Percentiles rank a stretch among this genome's conserved stretches.
Evolutionary conservation across 352 stramenopile genomes (phyloP).

Genomic region (Thraustochytrium striatum): DNA sequence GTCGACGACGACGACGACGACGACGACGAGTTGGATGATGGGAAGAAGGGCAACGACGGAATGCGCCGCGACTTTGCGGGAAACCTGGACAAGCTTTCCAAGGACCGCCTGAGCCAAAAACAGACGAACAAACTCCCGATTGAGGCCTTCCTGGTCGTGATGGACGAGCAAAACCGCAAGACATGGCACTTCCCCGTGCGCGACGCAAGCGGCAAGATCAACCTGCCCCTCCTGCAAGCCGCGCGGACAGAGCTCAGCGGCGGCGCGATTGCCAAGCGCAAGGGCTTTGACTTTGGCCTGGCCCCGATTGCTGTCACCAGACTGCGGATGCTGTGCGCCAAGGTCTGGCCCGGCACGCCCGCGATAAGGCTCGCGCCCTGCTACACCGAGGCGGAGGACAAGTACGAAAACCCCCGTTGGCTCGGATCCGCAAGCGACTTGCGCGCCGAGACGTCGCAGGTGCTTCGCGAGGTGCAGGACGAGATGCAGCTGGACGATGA

Average conservation of each 20-base stretch:
- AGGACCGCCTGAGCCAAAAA: not conserved
- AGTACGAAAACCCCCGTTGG: no score
- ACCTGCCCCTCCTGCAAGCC: not conserved
- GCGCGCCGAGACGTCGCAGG: not conserved
- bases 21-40: no score
- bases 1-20: not conserved
- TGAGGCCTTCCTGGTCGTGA: conserved; percentile 8
- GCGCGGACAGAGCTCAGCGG: conserved; percentile 20
- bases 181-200: conserved; percentile 36
- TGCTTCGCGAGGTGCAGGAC: not conserved
- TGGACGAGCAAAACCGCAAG: not conserved
- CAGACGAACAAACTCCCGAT: not conserved
- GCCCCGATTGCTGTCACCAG: not conserved
- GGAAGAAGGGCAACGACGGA: no score
- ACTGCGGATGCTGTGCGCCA: not conserved
- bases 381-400: not conserved
- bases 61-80: no score
- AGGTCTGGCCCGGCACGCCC: conserved; percentile 2
- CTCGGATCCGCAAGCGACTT: not conserved
- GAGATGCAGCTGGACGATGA: not conserved
- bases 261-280: not conserved
- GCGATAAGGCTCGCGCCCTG: not conserved
- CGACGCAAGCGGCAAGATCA: conserved; percentile 2
- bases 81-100: not conserved
- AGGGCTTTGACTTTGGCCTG: not conserved